Percentiles rank a stretch among this genome's conserved stretches.
Evolutionary conservation across 305 asterid genomes (phyloP).

Genomic region (Fraxinus angustifolia): DNA sequence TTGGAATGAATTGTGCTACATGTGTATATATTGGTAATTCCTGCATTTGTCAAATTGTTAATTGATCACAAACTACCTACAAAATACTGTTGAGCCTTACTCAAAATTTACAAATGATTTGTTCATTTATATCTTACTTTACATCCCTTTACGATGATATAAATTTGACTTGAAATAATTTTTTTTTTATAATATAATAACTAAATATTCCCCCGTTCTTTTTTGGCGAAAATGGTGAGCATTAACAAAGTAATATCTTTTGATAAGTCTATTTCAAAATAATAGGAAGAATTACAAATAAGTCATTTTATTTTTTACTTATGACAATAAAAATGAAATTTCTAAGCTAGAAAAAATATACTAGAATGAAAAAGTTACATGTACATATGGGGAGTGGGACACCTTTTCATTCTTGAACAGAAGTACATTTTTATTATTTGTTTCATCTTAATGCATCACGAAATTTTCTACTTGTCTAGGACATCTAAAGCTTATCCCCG

Average conservation of each 20-base stretch:
- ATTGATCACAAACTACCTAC: background rate
- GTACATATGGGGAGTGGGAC: background rate
- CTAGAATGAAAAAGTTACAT: background rate
- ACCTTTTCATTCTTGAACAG: background rate
- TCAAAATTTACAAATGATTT: background rate
- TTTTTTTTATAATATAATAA: background rate
- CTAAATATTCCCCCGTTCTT: background rate
- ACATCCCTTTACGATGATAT: background rate
- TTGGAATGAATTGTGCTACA: background rate
- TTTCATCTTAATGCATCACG: background rate
- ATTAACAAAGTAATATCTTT: background rate
- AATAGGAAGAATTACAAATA: background rate
- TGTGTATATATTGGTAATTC: background rate
- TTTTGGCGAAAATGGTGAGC: background rate
- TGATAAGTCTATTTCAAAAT: background rate
- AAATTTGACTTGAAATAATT: background rate
- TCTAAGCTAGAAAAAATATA: background rate
- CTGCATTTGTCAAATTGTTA: background rate
- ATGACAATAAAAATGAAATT: background rate
- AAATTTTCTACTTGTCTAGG: background rate
- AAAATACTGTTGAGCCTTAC: background rate
- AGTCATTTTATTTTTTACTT: background rate
- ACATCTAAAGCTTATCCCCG: background rate
- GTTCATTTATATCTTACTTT: background rate
- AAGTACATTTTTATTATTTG: background rate